phyloP scores from a whole-genome alignment of 805 yeast genomes.

The Kodamaea restingae region DNA sequence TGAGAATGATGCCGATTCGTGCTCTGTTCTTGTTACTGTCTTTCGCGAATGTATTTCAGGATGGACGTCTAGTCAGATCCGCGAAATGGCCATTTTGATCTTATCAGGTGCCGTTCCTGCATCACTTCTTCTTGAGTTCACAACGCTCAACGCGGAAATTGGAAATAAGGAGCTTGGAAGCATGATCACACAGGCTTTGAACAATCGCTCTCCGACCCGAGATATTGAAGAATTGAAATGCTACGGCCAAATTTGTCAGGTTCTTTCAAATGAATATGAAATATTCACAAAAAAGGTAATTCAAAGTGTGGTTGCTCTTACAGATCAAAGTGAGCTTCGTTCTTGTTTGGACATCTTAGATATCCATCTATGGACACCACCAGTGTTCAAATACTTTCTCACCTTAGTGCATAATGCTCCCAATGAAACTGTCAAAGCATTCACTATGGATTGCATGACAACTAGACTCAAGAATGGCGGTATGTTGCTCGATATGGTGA shows the following conservation, averaged over 20 bases:
- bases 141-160: constrained; percentile 3
- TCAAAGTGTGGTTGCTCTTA: constrained; percentile 28
- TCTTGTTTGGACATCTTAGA: constrained; percentile 17
- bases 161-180: constrained; percentile 11
- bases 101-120: not conserved
- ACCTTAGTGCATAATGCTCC: constrained; percentile 36
- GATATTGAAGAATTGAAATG: constrained; percentile 18
- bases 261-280: constrained; percentile 19
- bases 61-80: constrained; percentile 11
- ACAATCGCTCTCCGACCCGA: constrained; percentile 14
- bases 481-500: constrained; percentile 16
- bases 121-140: constrained; percentile 9
- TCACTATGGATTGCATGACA: constrained; percentile 20
- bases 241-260: constrained; percentile 20
- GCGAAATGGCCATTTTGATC: constrained; percentile 14
- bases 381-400: constrained; percentile 29
- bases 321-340: constrained; percentile 25
- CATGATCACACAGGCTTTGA: constrained; percentile 17
- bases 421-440: constrained; percentile 22
- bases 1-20: not conserved
- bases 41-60: constrained; percentile 10
- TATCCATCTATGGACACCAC: constrained; percentile 27
- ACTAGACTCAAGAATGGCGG: constrained; percentile 15
- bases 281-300: constrained; percentile 30
- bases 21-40: constrained; percentile 2